These are phyloP conservation scores for Discostella stelligeroides DNA, from an alignment of 108 stramenopile genomes.

Conservation along the genomic window DNA sequence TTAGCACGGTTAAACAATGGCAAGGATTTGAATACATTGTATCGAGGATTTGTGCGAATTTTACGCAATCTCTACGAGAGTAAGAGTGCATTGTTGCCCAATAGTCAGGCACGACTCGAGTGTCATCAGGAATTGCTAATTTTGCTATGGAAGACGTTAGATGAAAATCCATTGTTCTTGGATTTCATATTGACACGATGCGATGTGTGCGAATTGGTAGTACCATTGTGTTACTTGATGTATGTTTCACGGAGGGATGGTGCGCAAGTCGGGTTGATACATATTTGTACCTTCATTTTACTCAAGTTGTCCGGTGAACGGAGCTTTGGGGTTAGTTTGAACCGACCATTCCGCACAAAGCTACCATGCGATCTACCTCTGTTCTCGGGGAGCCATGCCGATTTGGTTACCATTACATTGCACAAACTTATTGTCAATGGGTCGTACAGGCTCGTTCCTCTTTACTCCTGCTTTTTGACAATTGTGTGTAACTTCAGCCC, in stretches of 20 bases:
- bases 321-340: conserved; percentile 93
- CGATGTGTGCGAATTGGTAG: conserved; percentile 83
- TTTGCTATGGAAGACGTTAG: conserved; percentile 96
- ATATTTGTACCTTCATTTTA: conserved; percentile 96
- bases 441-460: conserved; percentile 79
- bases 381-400: conserved; percentile 91
- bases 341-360: conserved; percentile 84
- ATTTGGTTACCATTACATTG: conserved; percentile 91
- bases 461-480: conserved; percentile 96
- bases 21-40: conserved; percentile 81
- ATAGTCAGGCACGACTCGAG: conserved; percentile 66
- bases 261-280: conserved; percentile 89
- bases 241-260: conserved; percentile 89
- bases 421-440: conserved; percentile 97
- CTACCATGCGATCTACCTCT: conserved; percentile 87
- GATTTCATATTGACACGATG: conserved; percentile 83
- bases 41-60: conserved; percentile 85
- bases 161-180: conserved; percentile 93
- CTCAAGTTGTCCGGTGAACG: conserved; percentile 95
- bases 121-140: conserved; percentile 96
- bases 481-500: conserved; percentile 96
- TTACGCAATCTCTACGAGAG: conserved; percentile 86
- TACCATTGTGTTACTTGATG: conserved; percentile 94
- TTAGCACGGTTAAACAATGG: conserved; percentile 78
- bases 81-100: conserved; percentile 78